Evolutionary conservation across 2,329 filamentous ascomycete genomes (phyloP), one percentile per base, ranked within the genome.

Genomic region (Sclerotinia glacialis): DNA sequence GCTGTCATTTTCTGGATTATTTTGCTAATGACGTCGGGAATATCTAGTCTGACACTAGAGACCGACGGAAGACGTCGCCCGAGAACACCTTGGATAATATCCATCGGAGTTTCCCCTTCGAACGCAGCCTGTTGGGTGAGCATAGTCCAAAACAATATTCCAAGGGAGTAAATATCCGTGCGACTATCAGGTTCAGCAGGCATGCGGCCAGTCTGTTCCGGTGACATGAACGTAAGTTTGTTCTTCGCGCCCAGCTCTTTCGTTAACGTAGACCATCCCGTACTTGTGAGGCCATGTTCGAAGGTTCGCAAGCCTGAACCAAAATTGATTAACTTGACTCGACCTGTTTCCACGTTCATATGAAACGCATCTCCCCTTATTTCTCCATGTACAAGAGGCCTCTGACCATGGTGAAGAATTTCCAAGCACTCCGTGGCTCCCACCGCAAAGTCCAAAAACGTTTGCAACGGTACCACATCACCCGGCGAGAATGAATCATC

Each of bases 1-100:
- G 92, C 88, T 0, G 93, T 97, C 85, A 96, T 97, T 76, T 93
- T 96, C 75, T 94, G 90, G 50, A 98, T 92, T 53, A 97, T 90
- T 42, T 86, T 85, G 1, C 90, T 90, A 52, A 97, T 81, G 9
- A 90, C 89, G 67, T 96, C 91, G 0, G 94, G 94, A 7, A 97
- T 83, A 74, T 97, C 94, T 68, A 92, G 84, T 61, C 94, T 86
- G 54, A 92, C 86, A 4, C 86, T 86, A 4, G 92, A 91, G 11
- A 95, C 88, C 47, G 87, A 87, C 5, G 91, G 88, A 70, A 97
- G 87, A 55, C 91, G 87, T 70, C 90, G 89, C 56, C 89, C 89
- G 11, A 98, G 82, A 14, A 97, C 92, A 71, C 89, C 92, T 76
- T 97, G 93, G 70, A 98, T 92, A 54, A 97, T 92, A 73, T 97